Evolutionary conservation across 768 basidiomycete genomes (phyloP).

Genomic region (Kwoniella pini): DNA sequence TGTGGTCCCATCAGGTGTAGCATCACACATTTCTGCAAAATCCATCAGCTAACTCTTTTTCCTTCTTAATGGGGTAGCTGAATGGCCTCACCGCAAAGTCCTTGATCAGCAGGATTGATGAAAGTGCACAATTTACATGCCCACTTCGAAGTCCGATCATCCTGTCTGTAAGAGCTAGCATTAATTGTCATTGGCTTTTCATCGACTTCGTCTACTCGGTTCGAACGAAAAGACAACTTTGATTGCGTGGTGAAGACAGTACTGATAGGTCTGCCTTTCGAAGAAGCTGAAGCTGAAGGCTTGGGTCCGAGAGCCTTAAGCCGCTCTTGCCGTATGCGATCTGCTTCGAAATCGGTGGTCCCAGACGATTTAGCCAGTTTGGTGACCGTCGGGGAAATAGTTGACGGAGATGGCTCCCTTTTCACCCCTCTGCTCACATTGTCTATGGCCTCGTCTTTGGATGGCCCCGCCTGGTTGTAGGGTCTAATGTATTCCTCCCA

Average conservation of each 20-base stretch:
- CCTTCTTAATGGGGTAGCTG: neutral
- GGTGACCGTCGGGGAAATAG: neutral
- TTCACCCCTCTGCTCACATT: neutral
- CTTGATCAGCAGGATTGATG: constrained; percentile 12
- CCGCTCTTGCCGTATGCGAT: constrained; percentile 20
- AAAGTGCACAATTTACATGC: constrained; percentile 39
- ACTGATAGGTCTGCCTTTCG: neutral
- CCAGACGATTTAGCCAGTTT: neutral
- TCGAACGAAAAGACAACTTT: neutral
- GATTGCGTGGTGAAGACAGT: neutral
- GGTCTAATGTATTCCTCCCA: constrained; percentile 40
- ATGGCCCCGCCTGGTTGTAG: neutral
- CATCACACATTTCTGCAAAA: constrained; percentile 40
- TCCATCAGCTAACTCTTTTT: neutral
- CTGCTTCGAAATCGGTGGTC: constrained; percentile 13
- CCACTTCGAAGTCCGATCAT: constrained; percentile 25
- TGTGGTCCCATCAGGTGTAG: constrained; percentile 31
- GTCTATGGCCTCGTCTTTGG: neutral
- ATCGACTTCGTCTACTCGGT: neutral
- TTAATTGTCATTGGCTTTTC: no score
- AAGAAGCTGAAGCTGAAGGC: neutral
- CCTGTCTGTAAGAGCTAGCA: no score
- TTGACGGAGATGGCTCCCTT: constrained; percentile 7
- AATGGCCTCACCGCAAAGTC: constrained; percentile 7
- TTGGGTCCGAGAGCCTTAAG: constrained; percentile 5